A percentile compares a stretch with the other conserved stretches of the same genome.
These are phyloP conservation scores for Podospora anserina DNA, from an alignment of 495 filamentous ascomycete genomes.

Conservation along the genomic window DNA sequence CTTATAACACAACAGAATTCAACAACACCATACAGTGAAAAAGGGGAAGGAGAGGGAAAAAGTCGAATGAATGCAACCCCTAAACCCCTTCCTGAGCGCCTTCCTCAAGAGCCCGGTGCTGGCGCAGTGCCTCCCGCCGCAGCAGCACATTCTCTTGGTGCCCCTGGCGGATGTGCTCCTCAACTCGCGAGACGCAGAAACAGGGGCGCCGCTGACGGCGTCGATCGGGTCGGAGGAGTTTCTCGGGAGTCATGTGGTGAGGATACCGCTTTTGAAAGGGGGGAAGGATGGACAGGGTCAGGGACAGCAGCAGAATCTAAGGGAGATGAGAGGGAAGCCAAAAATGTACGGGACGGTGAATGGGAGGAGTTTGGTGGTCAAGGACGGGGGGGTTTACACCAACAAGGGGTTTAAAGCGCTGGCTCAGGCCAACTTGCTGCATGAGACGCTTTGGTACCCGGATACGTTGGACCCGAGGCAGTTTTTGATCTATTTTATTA, in stretches of 20 bases:
- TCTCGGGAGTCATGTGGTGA: conserved; percentile 91
- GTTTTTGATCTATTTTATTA: conserved; percentile 98
- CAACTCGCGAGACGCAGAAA: conserved; percentile 84
- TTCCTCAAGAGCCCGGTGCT: conserved; percentile 96
- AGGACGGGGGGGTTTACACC: conserved; percentile 88
- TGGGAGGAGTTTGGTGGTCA: conserved; percentile 88
- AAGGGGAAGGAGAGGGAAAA: conserved; percentile 25
- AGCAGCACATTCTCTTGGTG: conserved; percentile 92
- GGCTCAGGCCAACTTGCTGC: conserved; percentile 83
- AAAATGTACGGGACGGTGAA: conserved; percentile 91
- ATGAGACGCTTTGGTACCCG: conserved; percentile 83
- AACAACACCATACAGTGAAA: conserved; percentile 13
- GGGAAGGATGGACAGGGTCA: conserved; percentile 54
- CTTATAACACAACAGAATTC: conserved; percentile 2
- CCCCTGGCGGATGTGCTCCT: conserved; percentile 88
- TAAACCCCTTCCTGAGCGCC: conserved; percentile 97
- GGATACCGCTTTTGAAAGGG: conserved; percentile 63
- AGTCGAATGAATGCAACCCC: conserved; percentile 83
- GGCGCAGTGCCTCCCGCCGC: conserved; percentile 85
- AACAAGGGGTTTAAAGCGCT: conserved; percentile 96
- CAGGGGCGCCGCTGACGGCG: conserved; percentile 71
- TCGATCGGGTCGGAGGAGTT: conserved; percentile 89
- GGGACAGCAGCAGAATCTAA: conserved; percentile 56
- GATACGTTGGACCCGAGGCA: conserved; percentile 76
- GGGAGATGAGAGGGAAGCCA: conserved; percentile 88